Conservation (phyloP, 805 yeast genomes). For the Lipomyces chichibuensis region DNA sequence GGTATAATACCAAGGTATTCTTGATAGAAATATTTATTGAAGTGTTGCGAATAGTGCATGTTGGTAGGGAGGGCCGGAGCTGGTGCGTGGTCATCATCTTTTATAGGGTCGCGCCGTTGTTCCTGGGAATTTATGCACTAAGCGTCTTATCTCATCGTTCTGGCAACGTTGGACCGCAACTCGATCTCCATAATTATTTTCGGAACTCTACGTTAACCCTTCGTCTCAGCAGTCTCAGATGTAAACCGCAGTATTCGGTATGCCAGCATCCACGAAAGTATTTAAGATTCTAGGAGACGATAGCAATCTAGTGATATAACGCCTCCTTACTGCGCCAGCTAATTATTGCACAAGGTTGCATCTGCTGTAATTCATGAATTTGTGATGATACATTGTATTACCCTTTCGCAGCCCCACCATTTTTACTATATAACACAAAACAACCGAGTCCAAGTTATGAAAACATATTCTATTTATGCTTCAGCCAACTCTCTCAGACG, state of each 20-base stretch:
- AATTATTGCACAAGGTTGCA: neutral
- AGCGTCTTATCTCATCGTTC: neutral
- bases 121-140: neutral
- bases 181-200: too few species aligned
- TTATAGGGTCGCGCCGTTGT: neutral
- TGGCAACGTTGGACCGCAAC: neutral
- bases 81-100: neutral
- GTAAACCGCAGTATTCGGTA: neutral
- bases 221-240: neutral
- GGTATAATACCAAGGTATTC: neutral
- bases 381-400: slow-evolving; percentile 5
- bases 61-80: neutral
- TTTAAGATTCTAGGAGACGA: neutral
- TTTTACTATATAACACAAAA: slow-evolving; percentile 13
- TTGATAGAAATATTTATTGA: neutral
- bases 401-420: slow-evolving; percentile 13
- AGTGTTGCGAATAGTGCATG: neutral
- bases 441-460: slow-evolving; percentile 14
- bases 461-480: slow-evolving; percentile 62
- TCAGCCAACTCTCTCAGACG: slow-evolving; percentile 99
- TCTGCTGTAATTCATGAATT: neutral
- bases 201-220: neutral
- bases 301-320: too few species aligned
- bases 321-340: neutral
- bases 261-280: neutral